These are phyloP conservation scores for Annulohypoxylon maeteangense DNA, from an alignment of 495 filamentous ascomycete genomes.

Conservation along the genomic window DNA sequence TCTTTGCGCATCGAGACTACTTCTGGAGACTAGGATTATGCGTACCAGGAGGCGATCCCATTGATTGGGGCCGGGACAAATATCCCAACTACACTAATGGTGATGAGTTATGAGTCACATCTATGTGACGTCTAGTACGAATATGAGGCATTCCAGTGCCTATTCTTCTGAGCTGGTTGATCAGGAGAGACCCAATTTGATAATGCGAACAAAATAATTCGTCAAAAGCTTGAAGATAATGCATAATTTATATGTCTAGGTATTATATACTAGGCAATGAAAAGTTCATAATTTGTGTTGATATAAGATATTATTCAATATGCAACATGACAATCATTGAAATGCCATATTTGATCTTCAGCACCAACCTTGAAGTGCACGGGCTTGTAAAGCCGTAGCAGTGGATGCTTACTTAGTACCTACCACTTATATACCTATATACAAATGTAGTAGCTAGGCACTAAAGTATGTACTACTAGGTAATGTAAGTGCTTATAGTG, in stretches of 20 bases:
- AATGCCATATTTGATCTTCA: not conserved
- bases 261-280: not conserved
- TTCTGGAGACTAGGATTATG: constrained; percentile 94
- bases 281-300: not conserved
- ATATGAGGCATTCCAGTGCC: constrained; percentile 10
- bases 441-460: no score
- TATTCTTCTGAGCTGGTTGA: constrained; percentile 9
- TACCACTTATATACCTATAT: no score
- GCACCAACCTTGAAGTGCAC: not conserved
- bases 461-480: no score
- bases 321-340: not conserved
- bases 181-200: constrained; percentile 15
- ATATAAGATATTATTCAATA: not conserved
- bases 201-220: not conserved
- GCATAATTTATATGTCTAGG: constrained; percentile 5
- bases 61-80: constrained; percentile 68
- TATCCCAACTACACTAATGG: constrained; percentile 44
- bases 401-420: no score
- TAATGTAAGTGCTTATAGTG: not conserved
- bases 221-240: constrained; percentile 6
- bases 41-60: constrained; percentile 82
- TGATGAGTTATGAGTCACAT: constrained; percentile 46
- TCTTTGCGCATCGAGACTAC: constrained; percentile 95
- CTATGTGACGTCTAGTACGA: not conserved
- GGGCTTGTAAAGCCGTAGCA: not conserved